Conservation (phyloP, 176 grass and related monocot genomes). For the Oryza meyeriana region DNA sequence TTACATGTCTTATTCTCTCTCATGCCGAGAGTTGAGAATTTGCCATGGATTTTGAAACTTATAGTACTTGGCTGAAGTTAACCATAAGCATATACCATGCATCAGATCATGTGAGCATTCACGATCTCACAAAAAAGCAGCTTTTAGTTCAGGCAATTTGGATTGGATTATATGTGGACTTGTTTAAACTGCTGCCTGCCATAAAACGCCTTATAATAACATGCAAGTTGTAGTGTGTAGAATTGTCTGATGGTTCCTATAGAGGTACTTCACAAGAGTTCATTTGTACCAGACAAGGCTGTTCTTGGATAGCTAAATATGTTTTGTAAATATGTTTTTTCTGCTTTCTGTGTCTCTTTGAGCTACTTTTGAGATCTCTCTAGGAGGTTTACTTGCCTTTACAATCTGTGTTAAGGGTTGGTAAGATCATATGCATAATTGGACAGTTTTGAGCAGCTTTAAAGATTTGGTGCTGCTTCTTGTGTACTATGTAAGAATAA, state of each 20-base stretch:
- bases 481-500: conserved; percentile 6
- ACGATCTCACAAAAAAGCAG: conserved; percentile 23
- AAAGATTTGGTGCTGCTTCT: conserved; percentile 36
- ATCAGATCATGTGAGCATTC: conserved; percentile 27
- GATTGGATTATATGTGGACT: conserved; percentile 24
- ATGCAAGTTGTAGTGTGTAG: conserved; percentile 35
- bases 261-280: conserved; percentile 36
- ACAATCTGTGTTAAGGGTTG: conserved; percentile 40
- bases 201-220: conserved; percentile 21
- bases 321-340: conserved; percentile 20
- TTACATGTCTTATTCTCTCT: conserved; percentile 18
- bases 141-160: conserved; percentile 21
- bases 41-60: conserved; percentile 28
- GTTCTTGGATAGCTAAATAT: conserved; percentile 40
- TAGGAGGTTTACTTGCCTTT: conserved; percentile 1
- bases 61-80: conserved; percentile 25
- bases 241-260: conserved; percentile 36
- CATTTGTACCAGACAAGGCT: conserved; percentile 45
- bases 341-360: conserved; percentile 19
- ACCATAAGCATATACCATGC: conserved; percentile 1
- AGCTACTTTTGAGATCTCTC: conserved; percentile 46
- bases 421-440: conserved; percentile 46
- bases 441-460: conserved; percentile 42
- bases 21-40: conserved; percentile 25
- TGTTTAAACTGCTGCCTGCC: conserved; percentile 23